Percentiles rank a stretch among this genome's conserved stretches.
Evolutionary conservation across 75 land plant genomes (phyloP).

Genomic region (Larix kaempferi): DNA sequence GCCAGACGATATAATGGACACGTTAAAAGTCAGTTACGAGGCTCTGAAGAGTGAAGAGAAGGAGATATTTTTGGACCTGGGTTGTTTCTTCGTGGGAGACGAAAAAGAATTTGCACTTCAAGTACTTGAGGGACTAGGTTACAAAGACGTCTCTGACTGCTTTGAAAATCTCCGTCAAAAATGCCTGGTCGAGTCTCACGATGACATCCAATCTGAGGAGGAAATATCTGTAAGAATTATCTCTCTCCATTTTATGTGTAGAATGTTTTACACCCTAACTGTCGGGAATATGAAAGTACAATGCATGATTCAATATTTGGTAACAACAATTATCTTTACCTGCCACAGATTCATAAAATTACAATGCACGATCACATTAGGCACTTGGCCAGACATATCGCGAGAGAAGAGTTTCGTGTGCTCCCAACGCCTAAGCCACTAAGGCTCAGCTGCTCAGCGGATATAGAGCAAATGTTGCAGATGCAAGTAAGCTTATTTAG

Average conservation of each 20-base stretch:
- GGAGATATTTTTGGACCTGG: background rate
- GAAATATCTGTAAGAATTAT: too few relatives aligned
- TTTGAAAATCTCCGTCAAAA: background rate
- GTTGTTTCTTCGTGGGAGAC: background rate
- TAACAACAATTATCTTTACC: too few relatives aligned
- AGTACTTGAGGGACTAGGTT: background rate
- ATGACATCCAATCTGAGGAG: too few relatives aligned
- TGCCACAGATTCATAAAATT: too few relatives aligned
- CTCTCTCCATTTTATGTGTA: too few relatives aligned
- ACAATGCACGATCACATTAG: background rate
- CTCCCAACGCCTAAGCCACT: background rate
- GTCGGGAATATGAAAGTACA: too few relatives aligned
- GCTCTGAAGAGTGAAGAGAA: background rate
- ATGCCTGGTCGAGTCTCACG: background rate
- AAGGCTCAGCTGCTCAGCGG: background rate
- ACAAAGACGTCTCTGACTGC: background rate
- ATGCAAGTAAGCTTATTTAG: background rate
- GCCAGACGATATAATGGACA: background rate
- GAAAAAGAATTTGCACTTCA: background rate
- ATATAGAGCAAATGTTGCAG: background rate
- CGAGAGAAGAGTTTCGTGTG: background rate
- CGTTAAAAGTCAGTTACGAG: background rate
- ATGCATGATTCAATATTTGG: too few relatives aligned
- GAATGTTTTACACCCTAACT: too few relatives aligned
- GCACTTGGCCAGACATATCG: background rate